phyloP scores from a whole-genome alignment of 768 basidiomycete species.

The Imleria badia region DNA sequence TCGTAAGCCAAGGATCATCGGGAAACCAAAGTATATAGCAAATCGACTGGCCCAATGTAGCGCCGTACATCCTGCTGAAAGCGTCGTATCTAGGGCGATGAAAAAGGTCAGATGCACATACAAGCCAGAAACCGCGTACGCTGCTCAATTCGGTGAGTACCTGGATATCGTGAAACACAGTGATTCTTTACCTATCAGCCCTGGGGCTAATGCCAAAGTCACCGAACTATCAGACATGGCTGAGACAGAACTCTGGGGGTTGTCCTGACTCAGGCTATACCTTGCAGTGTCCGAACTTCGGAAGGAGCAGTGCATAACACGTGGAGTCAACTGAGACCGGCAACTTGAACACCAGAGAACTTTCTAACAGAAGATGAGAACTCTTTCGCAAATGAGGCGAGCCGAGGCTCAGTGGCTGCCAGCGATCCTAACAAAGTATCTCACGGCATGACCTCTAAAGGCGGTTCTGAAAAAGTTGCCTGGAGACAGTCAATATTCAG shows the following conservation, averaged over 20 bases:
- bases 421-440: too few relatives aligned
- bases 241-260: neutral
- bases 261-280: too few relatives aligned
- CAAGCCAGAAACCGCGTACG: constrained; percentile 1
- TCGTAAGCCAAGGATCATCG: neutral
- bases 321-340: too few relatives aligned
- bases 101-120: neutral
- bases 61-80: constrained; percentile 11
- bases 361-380: too few relatives aligned
- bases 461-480: too few relatives aligned
- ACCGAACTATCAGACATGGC: neutral
- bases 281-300: too few relatives aligned
- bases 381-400: too few relatives aligned
- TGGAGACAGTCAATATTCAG: too few relatives aligned
- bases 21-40: constrained; percentile 15
- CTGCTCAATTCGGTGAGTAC: neutral
- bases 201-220: neutral
- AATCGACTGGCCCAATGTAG: constrained; percentile 9
- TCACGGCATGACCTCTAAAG: too few relatives aligned
- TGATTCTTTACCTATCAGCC: constrained; percentile 3
- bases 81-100: neutral
- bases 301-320: too few relatives aligned
- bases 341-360: too few relatives aligned
- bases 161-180: neutral
- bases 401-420: too few relatives aligned